Conservation (phyloP, 2,329 filamentous ascomycete species). For the Periconia digitata region DNA sequence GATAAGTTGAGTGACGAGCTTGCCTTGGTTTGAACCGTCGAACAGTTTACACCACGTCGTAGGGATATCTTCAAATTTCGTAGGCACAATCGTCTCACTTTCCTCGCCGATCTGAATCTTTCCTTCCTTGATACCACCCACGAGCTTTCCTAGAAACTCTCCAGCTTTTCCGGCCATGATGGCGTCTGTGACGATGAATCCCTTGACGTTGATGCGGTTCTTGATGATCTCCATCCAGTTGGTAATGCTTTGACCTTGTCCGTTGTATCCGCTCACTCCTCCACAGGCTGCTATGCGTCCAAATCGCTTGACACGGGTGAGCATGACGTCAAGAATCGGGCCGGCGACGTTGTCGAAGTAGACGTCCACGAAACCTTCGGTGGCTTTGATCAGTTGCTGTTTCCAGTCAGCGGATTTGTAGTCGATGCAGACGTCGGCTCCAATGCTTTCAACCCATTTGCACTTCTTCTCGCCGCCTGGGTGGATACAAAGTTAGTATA, state of each 20-base stretch:
- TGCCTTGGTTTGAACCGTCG: constrained; percentile 50
- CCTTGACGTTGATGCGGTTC: constrained; percentile 48
- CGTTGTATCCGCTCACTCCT: constrained; percentile 48
- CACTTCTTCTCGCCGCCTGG: constrained; percentile 57
- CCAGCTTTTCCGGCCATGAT: constrained; percentile 29
- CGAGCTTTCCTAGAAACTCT: constrained; percentile 23
- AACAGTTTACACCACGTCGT: constrained; percentile 54
- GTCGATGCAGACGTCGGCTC: constrained; percentile 58
- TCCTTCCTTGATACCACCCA: constrained; percentile 43
- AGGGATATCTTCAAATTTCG: constrained; percentile 52
- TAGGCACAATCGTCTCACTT: constrained; percentile 51
- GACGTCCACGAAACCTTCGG: constrained; percentile 54
- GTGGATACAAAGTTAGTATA: no score
- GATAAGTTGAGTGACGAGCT: constrained; percentile 46
- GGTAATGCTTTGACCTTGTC: constrained; percentile 34
- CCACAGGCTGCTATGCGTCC: constrained; percentile 50
- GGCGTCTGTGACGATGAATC: constrained; percentile 50
- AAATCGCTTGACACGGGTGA: constrained; percentile 44
- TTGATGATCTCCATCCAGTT: constrained; percentile 49
- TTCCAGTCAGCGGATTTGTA: constrained; percentile 54
- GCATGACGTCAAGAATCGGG: constrained; percentile 50
- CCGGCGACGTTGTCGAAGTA: constrained; percentile 57
- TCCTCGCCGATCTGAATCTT: constrained; percentile 50
- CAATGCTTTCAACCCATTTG: constrained; percentile 52
- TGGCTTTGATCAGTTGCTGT: constrained; percentile 50